phyloP scores from a whole-genome alignment of 371 early-diverging fungal species.

The Mortierella sp. region DNA sequence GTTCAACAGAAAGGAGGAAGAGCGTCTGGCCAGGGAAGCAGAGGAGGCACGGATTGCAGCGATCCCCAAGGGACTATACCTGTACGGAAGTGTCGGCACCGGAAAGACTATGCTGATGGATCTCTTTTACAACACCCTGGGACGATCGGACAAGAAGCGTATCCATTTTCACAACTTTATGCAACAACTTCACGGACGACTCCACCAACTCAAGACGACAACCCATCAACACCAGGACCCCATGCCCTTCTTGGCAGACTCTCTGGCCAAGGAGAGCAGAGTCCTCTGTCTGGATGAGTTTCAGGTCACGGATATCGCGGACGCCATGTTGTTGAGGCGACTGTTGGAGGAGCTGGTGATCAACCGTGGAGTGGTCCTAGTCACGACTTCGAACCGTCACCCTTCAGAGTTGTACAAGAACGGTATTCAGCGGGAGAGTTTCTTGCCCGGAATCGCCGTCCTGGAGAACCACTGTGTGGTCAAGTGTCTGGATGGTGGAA shows the following conservation, averaged over 20 bases:
- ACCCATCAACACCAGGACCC: slow-evolving; percentile 73
- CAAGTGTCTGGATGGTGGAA: slow-evolving; percentile 87
- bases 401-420: slow-evolving; percentile 93
- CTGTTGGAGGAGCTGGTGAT: slow-evolving; percentile 84
- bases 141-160: slow-evolving; percentile 81
- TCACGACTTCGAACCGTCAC: slow-evolving; percentile 95
- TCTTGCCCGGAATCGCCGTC: slow-evolving; percentile 91
- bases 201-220: slow-evolving; percentile 78
- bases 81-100: slow-evolving; percentile 81
- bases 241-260: slow-evolving; percentile 84
- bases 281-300: slow-evolving; percentile 97
- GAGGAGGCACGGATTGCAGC: slow-evolving; percentile 49
- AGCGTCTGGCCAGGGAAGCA: slow-evolving; percentile 46
- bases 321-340: slow-evolving; percentile 94
- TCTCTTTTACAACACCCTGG: slow-evolving; percentile 85
- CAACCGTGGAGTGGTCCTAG: slow-evolving; percentile 89
- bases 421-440: slow-evolving; percentile 93
- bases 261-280: slow-evolving; percentile 83
- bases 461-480: slow-evolving; percentile 86
- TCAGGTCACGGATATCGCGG: slow-evolving; percentile 96
- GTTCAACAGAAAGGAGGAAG: slow-evolving; percentile 45
- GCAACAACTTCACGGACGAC: slow-evolving; percentile 90
- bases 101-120: slow-evolving; percentile 99
- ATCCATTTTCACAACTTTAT: slow-evolving; percentile 97
- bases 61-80: slow-evolving; percentile 69